phyloP scores from a whole-genome alignment of 495 filamentous ascomycete genomes.

The Aspergillus biplanus region DNA sequence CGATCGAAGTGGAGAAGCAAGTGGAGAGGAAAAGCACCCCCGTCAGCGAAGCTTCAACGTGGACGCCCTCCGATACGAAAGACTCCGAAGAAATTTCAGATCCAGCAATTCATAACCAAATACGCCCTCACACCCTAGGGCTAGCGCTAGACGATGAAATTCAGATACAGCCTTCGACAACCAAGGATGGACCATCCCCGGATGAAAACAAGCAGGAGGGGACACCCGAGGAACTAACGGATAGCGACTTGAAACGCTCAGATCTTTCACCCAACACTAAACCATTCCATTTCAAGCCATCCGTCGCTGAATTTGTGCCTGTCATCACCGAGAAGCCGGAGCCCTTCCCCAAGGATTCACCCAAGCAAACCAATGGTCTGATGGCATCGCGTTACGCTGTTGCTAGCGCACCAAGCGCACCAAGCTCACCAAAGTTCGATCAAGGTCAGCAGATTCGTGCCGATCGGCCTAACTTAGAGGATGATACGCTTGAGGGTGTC shows the following conservation, averaged over 20 bases:
- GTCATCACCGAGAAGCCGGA: constrained; percentile 39
- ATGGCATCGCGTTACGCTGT: constrained; percentile 47
- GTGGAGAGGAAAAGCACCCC: constrained; percentile 40
- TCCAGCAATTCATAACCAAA: constrained; percentile 29
- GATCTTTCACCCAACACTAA: constrained; percentile 67
- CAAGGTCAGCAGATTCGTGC: not conserved
- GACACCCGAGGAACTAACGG: constrained; percentile 25
- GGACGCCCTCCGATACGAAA: constrained; percentile 47
- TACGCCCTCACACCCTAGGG: constrained; percentile 16
- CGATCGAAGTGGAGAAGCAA: constrained; percentile 26
- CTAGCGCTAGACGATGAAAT: constrained; percentile 5
- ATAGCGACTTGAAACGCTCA: constrained; percentile 31
- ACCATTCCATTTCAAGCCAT: constrained; percentile 65
- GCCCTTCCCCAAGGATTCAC: constrained; percentile 13
- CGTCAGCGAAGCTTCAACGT: constrained; percentile 46
- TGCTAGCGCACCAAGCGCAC: constrained; percentile 31
- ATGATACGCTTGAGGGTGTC: constrained; percentile 16
- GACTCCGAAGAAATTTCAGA: constrained; percentile 43
- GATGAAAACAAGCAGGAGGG: constrained; percentile 20
- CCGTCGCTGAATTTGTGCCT: constrained; percentile 51
- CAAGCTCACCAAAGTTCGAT: constrained; percentile 26
- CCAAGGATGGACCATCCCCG: not conserved
- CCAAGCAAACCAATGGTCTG: constrained; percentile 30
- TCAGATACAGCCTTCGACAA: not conserved
- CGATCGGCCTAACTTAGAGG: not conserved